Evolutionary conservation across 306 rosid species (phyloP), one percentile per base, ranked within the genome.

Genomic region (Aeschynomene evenia): DNA sequence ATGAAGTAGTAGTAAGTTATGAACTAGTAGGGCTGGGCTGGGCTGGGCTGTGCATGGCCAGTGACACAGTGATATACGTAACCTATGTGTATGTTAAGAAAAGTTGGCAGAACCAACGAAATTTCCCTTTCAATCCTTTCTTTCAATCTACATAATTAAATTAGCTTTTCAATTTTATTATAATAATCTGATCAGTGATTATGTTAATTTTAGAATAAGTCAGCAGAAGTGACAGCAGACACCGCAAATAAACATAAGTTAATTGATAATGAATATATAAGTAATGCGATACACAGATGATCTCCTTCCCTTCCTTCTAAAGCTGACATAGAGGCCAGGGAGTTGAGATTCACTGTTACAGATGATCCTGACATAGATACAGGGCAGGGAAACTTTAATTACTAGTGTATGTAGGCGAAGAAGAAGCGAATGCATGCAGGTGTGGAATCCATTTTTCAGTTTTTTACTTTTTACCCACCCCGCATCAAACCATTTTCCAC

Each of bases 311-410:
- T n/a, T 60, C 4, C 29, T 61, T 37, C 43, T 18, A 9, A 37
- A 49, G 10, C 31, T 66, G 31, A 65, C 33, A 66, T 7, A 24
- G 20, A 10, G 71, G 31, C 45, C 33, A 66, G 13, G 40, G 20
- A 10, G 71, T 29, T 66, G 12, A 49, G 22, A 66, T 33, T 48
- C 28, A 65, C 58, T 18, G 45, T 66, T 28, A n/a, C n/a, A n/a
- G 45, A 48, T 66, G 43, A 46, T 66, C 45, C 60, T 66, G 60
- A 66, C 71, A 49, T 9, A n/a, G n/a, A n/a, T n/a, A n/a, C n/a
- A n/a, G n/a, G n/a, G n/a, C n/a, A n/a, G n/a, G 29, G 31, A 50
- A 50, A 36, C 62, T 52, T 67, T 67, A n/a, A n/a, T n/a, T n/a
- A n/a, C n/a, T n/a, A n/a, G n/a, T n/a, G n/a, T n/a, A n/a, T 20